Conservation (phyloP, 495 filamentous ascomycete species). For the Pseudevernia furfuracea region DNA sequence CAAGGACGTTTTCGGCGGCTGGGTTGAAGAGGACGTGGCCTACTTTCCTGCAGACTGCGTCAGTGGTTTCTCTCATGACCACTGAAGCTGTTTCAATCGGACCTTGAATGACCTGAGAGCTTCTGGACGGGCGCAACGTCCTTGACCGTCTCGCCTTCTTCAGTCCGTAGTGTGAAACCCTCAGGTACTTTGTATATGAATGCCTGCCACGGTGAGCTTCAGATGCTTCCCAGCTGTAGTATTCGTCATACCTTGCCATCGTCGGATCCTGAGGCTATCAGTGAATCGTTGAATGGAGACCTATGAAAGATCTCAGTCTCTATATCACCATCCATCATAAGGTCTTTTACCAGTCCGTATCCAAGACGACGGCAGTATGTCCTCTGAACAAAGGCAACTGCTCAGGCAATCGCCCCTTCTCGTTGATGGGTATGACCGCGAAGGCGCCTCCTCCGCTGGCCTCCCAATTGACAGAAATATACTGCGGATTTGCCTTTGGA, state of each 20-base stretch:
- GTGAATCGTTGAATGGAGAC: slow-evolving; percentile 88
- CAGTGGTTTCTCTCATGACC: too few relatives aligned
- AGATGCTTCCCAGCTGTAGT: neutral
- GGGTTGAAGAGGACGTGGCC: slow-evolving; percentile 98
- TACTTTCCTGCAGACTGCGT: slow-evolving; percentile 58
- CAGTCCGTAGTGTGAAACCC: slow-evolving; percentile 72
- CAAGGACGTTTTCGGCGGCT: slow-evolving; percentile 88
- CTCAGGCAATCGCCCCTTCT: slow-evolving; percentile 83
- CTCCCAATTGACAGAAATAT: slow-evolving; percentile 97
- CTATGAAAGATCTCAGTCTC: slow-evolving; percentile 41
- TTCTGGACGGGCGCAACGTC: slow-evolving; percentile 75
- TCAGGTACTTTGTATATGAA: slow-evolving; percentile 94
- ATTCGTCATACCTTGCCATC: slow-evolving; percentile 66
- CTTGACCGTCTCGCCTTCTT: slow-evolving; percentile 63
- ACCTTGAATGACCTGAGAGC: slow-evolving; percentile 60
- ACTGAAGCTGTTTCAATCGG: neutral
- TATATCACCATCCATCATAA: neutral
- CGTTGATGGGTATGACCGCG: slow-evolving; percentile 85
- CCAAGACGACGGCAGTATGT: slow-evolving; percentile 88
- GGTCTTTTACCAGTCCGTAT: slow-evolving; percentile 84
- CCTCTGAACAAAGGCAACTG: slow-evolving; percentile 91
- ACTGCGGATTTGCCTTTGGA: slow-evolving; percentile 81
- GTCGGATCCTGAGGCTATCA: slow-evolving; percentile 90
- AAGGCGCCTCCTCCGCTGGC: slow-evolving; percentile 94
- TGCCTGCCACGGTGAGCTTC: slow-evolving; percentile 42